Base-by-base conservation (phyloP, 352 stramenopile species). In the Lagenidium giganteum region DNA sequence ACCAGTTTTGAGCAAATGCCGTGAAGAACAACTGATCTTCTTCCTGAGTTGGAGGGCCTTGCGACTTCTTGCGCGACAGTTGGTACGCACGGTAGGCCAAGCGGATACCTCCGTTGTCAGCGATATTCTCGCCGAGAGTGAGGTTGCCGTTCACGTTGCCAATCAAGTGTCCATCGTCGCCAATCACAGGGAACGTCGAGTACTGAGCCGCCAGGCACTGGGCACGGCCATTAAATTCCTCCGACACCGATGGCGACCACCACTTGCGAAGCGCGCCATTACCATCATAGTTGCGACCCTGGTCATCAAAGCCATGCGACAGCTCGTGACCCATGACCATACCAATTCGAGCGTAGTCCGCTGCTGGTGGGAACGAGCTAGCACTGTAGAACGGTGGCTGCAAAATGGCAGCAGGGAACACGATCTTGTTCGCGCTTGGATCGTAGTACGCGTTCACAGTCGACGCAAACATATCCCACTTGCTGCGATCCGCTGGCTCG, bases 271-370 rank as follows among this genome's bases (percentile, higher is more conserved):
- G 77, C n/a, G 87, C 85, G 13, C 91, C 91, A 34, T 80, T 60
- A 13, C 44, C 77, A 49, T 91, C 74, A 43, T 80, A 95, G 42
- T 97, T 93, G 20, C 83, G 67, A 42, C 89, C 91, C 58, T 96
- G 83, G 47, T 98, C 86, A 54, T 98, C 92, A 59, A 96, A 98
- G 14, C 87, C 92, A 51, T 98, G 88, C 9, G 87, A 96, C 51
- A 98, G 87, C 63, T 97, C 92, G 54, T 98, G 92, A 3, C 87
- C 89, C 56, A 97, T 95, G 11, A 98, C 81, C 53, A 92, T 91
- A 2, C 88, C 87, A 40, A 97, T 97, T 8, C 79, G 77, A 32
- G 83, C 92, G 56, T 92, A 98, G 52, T 98, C 97, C 8, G 92
- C 82, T n/a, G 85, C 86, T 0, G 62, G 54, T 8, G 89, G 80